Base-by-base conservation (phyloP, 176 grass and related monocot genomes). In the Carex myosuroides region DNA sequence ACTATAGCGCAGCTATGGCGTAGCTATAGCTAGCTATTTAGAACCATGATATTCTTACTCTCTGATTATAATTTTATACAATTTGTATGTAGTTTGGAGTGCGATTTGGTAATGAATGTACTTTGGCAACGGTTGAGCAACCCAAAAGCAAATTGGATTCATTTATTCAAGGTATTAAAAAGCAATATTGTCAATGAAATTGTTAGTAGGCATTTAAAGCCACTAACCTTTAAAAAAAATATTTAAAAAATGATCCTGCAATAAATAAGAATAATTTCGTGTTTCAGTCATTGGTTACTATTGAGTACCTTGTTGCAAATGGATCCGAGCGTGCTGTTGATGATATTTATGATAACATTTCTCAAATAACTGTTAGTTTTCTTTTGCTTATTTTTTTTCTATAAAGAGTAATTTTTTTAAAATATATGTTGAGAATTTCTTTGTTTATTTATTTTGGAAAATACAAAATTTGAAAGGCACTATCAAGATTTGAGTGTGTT, bases 251-350 rank as follows among this genome's bases (percentile, higher is more conserved):
- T 71, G 20, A 68, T 86, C 14, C 12, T 18, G 24, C 21, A 52
- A 46, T 37, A 37, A 79, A 64, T n/a, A 48, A 53, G 16, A 24
- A 30, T 86, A 37, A 44, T 46, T 64, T 55, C 18, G 13, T 69
- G 26, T 75, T 90, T 22, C 70, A 98, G 92, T 87, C 95, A 69
- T 76, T 98, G 57, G 62, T 87, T 81, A 86, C 93, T 74, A 66
- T 89, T 13, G 92, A 98, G 64, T 94, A 98, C 54, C 90, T 98
- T 66, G 35, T 98, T 18, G 92, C 90, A 10, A 85, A 93, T 89
- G 95, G 84, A 21, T 87, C 86, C n/a, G 90, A 94, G 62, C 89
- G 89, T 48, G 87, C 58, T 11, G 84, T 89, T 5, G 87, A 91
- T 14, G 92, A 86, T 17, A 88, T 94, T 53, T 82, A 83, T 18